These are phyloP conservation scores for Mycena filopes DNA, from an alignment of 768 basidiomycete species.

Conservation along the genomic window DNA sequence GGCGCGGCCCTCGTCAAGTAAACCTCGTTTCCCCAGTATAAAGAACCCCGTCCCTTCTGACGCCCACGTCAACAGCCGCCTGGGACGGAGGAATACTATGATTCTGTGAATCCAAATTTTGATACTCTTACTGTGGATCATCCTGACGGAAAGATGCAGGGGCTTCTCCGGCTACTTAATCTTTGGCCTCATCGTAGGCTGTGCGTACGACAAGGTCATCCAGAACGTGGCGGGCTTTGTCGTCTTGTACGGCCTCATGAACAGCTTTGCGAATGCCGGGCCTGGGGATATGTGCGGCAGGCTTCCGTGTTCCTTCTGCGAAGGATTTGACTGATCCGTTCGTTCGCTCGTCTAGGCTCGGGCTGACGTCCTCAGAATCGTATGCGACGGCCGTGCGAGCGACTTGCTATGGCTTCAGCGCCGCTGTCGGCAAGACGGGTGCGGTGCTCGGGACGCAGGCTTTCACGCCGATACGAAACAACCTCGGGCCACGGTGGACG, in stretches of 20 bases:
- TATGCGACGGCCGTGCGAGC: conserved; percentile 49
- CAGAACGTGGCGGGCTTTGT: conserved; percentile 73
- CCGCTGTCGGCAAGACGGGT: conserved; percentile 76
- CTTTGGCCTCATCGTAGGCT: conserved; percentile 70
- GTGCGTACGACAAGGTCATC: conserved; percentile 70
- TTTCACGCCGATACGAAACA: conserved; percentile 73
- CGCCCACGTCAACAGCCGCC: conserved; percentile 47
- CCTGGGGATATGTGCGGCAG: conserved; percentile 68
- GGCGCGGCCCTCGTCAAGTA: conserved; percentile 50
- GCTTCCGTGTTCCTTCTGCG: background rate
- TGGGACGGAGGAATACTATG: conserved; percentile 70
- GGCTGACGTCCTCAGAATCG: conserved; percentile 25
- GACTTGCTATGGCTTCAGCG: conserved; percentile 76
- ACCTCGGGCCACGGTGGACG: conserved; percentile 71
- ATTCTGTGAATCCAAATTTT: conserved; percentile 10
- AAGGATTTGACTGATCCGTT: background rate
- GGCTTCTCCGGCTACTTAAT: conserved; percentile 77
- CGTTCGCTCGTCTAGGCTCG: conserved; percentile 10
- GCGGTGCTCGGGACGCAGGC: conserved; percentile 79
- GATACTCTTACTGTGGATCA: background rate
- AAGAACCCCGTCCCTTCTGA: conserved; percentile 43
- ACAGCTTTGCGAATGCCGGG: conserved; percentile 56
- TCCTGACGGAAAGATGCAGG: conserved; percentile 45
- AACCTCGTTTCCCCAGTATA: conserved; percentile 40
- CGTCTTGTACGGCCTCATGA: conserved; percentile 78